A percentile compares a stretch with the other conserved stretches of the same genome.
These are phyloP conservation scores for Exophiala xenobiotica DNA, from an alignment of 2,329 filamentous ascomycete species.

Conservation along the genomic window DNA sequence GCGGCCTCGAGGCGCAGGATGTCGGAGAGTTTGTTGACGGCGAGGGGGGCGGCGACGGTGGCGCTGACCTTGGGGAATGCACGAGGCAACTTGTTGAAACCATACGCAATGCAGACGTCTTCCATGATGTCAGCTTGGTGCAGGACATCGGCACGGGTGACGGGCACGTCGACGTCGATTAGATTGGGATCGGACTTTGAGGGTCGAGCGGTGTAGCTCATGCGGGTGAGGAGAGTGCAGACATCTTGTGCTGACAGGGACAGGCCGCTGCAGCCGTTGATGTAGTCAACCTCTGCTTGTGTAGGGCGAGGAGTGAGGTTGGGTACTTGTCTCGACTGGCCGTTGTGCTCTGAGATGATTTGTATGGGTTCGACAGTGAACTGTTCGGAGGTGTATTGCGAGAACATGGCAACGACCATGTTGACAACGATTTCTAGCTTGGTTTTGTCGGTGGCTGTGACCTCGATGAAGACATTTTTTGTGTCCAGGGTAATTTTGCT, in stretches of 20 bases:
- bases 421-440: slow-evolving; percentile 95
- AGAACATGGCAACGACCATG: slow-evolving; percentile 98
- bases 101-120: slow-evolving; percentile 93
- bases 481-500: slow-evolving; percentile 93
- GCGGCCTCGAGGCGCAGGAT: slow-evolving; percentile 86
- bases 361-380: slow-evolving; percentile 94
- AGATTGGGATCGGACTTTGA: slow-evolving; percentile 68
- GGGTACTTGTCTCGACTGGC: slow-evolving; percentile 75
- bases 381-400: slow-evolving; percentile 78
- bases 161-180: slow-evolving; percentile 78
- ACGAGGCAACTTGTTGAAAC: slow-evolving; percentile 92
- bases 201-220: slow-evolving; percentile 80
- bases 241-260: slow-evolving; percentile 71
- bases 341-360: slow-evolving; percentile 89
- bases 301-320: slow-evolving; percentile 73
- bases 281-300: slow-evolving; percentile 84
- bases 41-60: slow-evolving; percentile 80
- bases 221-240: slow-evolving; percentile 77
- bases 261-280: slow-evolving; percentile 89
- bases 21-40: slow-evolving; percentile 91
- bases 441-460: slow-evolving; percentile 91
- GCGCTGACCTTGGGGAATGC: slow-evolving; percentile 82
- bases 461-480: slow-evolving; percentile 93
- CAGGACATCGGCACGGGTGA: slow-evolving; percentile 89
- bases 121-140: slow-evolving; percentile 99